Base-by-base conservation (phyloP, 805 yeast species). In the Candida cerambycidarum region DNA sequence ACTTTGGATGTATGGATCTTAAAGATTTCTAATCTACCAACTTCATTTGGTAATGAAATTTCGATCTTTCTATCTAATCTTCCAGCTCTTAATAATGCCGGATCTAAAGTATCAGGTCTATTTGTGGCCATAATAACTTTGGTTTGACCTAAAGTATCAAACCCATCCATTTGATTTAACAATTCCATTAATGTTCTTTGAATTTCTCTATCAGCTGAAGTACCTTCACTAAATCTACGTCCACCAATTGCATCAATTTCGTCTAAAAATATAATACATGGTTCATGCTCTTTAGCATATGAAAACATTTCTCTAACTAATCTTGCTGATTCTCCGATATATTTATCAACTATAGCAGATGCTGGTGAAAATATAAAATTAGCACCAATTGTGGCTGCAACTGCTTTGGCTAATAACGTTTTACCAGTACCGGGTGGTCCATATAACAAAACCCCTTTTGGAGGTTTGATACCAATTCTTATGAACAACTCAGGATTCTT, bases 351-450 rank as follows among this genome's bases (percentile, higher is more conserved):
- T 61, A 92, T 92, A 37, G 96, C 98, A 10, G 96, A 86, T 0
- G 98, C 97, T 10, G 98, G 98, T n/a, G 96, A 86, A 58, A 93
- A 93, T 50, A 92, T 92, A 71, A 92, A 92, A 67, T 92, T 92
- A 28, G 97, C 97, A 43, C 98, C 98, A 58, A 93, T 89, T 4
- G 98, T 93, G 33, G 98, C 98, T 4, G 99, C 98, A 34, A 90
- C 97, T 0, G 98, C 98, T 59, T 93, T 90, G 13, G 99, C 99
- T 58, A 92, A 76, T 46, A 92, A 72, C 0, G 99, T 92, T 64
- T 92, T 92, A 60, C 99, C 98, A 0, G 99, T 93, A 57, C 99
- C 99, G 17, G 99, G 99, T 5, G 99, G 99, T 6, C 99, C 99
- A 61, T 93, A 93, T 40, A 93, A 75, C 48, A 93, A 71, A 19